Evolutionary conservation across 2,329 filamentous ascomycete species (phyloP).

Genomic region (Pseudocercospora pini-densiflorae): DNA sequence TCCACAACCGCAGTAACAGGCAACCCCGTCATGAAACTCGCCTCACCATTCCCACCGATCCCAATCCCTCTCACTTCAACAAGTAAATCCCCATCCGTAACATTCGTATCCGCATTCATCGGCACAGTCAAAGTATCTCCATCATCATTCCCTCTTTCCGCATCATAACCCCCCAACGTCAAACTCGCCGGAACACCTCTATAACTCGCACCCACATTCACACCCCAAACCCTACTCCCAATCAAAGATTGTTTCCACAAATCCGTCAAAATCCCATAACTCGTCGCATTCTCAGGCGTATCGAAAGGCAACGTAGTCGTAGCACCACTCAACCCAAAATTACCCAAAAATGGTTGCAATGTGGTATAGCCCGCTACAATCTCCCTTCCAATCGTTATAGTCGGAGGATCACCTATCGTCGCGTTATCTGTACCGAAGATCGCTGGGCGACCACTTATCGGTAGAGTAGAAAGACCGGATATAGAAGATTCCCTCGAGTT

Average conservation of each 20-base stretch:
- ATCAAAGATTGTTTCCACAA: neutral
- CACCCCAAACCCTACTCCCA: neutral
- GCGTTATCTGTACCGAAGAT: slow-evolving; percentile 6
- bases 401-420: neutral
- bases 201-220: slow-evolving; percentile 34
- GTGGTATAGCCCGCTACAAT: slow-evolving; percentile 2
- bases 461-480: neutral
- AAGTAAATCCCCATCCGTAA: neutral
- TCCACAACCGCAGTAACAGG: slow-evolving; percentile 12
- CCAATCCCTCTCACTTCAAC: neutral
- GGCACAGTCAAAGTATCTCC: neutral
- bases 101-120: slow-evolving; percentile 1
- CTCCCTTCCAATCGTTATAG: neutral
- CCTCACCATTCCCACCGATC: neutral
- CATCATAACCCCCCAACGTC: slow-evolving; percentile 72
- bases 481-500: neutral
- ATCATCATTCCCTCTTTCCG: neutral
- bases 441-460: neutral
- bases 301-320: slow-evolving; percentile 1
- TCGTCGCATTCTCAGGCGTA: slow-evolving; percentile 9
- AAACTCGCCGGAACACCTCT: slow-evolving; percentile 51
- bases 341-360: slow-evolving; percentile 3
- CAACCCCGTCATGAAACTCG: slow-evolving; percentile 4
- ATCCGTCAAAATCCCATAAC: slow-evolving; percentile 1
- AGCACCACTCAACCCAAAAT: neutral